Evolutionary conservation across 2,329 filamentous ascomycete genomes (phyloP).

Genomic region (Pseudocercospora vitis): DNA sequence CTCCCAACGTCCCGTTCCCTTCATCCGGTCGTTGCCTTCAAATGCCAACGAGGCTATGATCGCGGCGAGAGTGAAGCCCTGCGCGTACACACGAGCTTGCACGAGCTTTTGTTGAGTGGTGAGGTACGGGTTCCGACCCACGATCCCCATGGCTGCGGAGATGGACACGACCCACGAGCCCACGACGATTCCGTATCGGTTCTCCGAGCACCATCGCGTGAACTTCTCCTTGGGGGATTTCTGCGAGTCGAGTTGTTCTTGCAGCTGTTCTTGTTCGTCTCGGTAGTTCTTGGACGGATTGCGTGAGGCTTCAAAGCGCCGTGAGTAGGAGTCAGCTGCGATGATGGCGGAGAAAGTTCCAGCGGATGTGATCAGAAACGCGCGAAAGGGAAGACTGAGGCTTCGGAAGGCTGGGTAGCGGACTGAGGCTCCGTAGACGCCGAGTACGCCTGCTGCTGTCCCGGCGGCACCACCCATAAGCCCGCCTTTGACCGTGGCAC

Average conservation of each 20-base stretch:
- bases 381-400: conserved; percentile 84
- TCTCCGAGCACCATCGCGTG: conserved; percentile 71
- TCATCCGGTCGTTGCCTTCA: conserved; percentile 75
- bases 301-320: conserved; percentile 66
- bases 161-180: conserved; percentile 79
- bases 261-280: conserved; percentile 60
- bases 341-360: conserved; percentile 83
- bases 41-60: conserved; percentile 79
- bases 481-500: conserved; percentile 76
- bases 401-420: conserved; percentile 76
- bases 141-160: conserved; percentile 69
- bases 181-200: conserved; percentile 86
- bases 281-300: conserved; percentile 69
- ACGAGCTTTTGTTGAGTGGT: conserved; percentile 82
- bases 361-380: conserved; percentile 81
- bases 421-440: conserved; percentile 65
- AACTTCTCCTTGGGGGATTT: conserved; percentile 62
- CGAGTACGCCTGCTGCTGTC: conserved; percentile 64
- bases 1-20: conserved; percentile 77
- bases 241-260: conserved; percentile 54
- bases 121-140: conserved; percentile 75
- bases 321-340: conserved; percentile 73
- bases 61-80: conserved; percentile 82
- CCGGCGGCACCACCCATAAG: conserved; percentile 70
- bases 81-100: conserved; percentile 91